phyloP scores from a whole-genome alignment of 768 basidiomycete species.

The Naganishia vishniacii region DNA sequence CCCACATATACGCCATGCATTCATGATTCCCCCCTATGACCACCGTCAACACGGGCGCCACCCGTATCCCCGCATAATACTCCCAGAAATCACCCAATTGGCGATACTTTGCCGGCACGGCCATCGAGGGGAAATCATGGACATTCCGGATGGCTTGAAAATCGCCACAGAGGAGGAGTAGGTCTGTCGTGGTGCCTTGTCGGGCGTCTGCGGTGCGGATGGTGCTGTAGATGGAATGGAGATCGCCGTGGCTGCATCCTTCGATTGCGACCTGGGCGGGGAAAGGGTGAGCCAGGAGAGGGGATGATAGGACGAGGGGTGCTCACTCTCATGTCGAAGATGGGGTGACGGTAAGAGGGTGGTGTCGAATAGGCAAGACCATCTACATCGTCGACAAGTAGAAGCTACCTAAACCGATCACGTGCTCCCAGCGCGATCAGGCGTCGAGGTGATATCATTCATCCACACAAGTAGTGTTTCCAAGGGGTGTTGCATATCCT shows the following conservation, averaged over 20 bases:
- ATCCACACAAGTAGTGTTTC: no score
- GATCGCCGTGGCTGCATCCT: constrained; percentile 84
- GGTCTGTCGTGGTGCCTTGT: constrained; percentile 66
- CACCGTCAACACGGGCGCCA: constrained; percentile 80
- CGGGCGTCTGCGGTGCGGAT: constrained; percentile 60
- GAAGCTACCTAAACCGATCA: no score
- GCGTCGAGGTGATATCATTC: no score
- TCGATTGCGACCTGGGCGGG: constrained; percentile 64
- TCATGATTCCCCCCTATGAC: constrained; percentile 98
- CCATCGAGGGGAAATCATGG: constrained; percentile 80
- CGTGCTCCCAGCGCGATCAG: no score
- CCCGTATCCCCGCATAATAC: constrained; percentile 77
- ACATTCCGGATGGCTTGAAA: constrained; percentile 81
- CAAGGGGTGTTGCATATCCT: no score
- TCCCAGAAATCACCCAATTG: constrained; percentile 72
- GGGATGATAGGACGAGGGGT: no score
- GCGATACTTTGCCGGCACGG: constrained; percentile 83
- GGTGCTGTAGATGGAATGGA: constrained; percentile 64
- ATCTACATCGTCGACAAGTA: no score
- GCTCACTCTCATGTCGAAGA: constrained; percentile 2
- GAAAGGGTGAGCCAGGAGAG: no score
- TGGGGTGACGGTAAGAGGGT: background rate
- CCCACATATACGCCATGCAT: constrained; percentile 93
- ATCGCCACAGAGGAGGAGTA: constrained; percentile 90
- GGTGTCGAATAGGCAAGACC: no score